Evolutionary conservation across 169 alveolate species (phyloP), one percentile per base, ranked within the genome.

Genomic region (Plasmodium relictum): DNA sequence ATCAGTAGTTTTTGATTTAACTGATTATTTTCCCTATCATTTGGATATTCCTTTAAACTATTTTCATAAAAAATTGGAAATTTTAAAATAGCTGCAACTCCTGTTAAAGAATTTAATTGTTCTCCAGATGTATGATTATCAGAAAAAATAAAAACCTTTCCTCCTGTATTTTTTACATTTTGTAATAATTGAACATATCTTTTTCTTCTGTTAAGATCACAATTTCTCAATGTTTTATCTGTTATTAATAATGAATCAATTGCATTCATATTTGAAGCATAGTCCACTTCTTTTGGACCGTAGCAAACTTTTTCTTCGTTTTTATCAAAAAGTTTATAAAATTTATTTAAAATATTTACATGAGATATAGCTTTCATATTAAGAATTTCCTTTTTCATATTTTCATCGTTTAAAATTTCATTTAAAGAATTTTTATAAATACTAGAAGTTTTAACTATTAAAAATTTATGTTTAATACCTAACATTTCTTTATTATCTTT

Each of bases 41-140:
- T 37, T 0, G 22, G 52, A 22, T 66, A 24, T 16, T 59, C 14
- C 54, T 44, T 24, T 10, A 14, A 54, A 16, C 2, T 12, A 42
- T 37, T 68, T 20, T 65, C 61, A 42, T 26, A 20, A 54, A 31
- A 45, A 37, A 76, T 31, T 24, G 88, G 90, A 16, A 83, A 87
- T 37, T 94, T 88, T 20, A 93, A 76, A 61, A 93, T 74, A 39
- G 96, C 94, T 16, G 89, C 94, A 10, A 91, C 62, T 4, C 96
- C 96, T 7, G 95, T 91, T n/a, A 93, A 54, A 3, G 92, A 73
- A 50, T 74, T 88, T 26, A 93, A 48, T 74, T 88, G 93, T 68
- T 92, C 95, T 6, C 95, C 92, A 16, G 96, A 71, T 52, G 86
- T 74, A 74, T 93, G 96, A 39, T 87, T 87, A 66, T 93, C 96